Evolutionary conservation across 2,329 filamentous ascomycete species (phyloP).

Genomic region (Diplodia intermedia): DNA sequence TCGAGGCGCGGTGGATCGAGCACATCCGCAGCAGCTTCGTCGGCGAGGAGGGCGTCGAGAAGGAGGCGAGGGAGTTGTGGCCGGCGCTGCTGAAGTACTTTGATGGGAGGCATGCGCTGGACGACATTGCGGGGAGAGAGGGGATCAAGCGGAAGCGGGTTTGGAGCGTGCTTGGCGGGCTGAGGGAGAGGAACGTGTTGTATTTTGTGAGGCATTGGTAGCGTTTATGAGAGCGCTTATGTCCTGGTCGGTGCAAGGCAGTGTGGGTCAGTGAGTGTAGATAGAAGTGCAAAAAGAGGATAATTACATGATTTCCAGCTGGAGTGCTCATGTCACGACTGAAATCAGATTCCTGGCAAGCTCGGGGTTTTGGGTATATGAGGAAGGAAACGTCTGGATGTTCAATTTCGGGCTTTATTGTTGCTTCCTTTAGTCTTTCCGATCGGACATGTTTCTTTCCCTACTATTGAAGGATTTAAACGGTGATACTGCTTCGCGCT

Average conservation of each 20-base stretch:
- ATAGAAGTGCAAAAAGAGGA: neutral
- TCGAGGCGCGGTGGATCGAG: conserved; percentile 75
- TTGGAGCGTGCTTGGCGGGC: conserved; percentile 62
- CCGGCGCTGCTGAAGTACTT: conserved; percentile 81
- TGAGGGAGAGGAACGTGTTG: conserved; percentile 72
- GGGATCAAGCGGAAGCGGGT: conserved; percentile 80
- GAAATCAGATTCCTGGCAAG: neutral
- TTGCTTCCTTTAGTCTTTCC: too few relatives aligned
- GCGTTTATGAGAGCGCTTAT: neutral
- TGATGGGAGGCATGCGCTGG: conserved; percentile 82
- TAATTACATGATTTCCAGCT: neutral
- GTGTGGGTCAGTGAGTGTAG: neutral
- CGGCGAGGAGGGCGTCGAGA: conserved; percentile 36
- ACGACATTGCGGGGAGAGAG: conserved; percentile 85
- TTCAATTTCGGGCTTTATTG: too few relatives aligned
- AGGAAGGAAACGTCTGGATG: too few relatives aligned
- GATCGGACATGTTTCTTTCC: too few relatives aligned
- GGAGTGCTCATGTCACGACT: neutral
- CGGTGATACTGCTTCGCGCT: too few relatives aligned
- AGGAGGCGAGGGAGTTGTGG: conserved; percentile 71
- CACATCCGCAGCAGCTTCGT: conserved; percentile 45
- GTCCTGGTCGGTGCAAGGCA: neutral
- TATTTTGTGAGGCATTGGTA: conserved; percentile 52
- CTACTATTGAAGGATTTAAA: too few relatives aligned
- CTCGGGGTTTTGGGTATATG: too few relatives aligned